Percentiles rank a stretch among this genome's conserved stretches.
Evolutionary conservation across 192 early-diverging fungal species (phyloP).

Genomic region (Entomortierella parvispora): DNA sequence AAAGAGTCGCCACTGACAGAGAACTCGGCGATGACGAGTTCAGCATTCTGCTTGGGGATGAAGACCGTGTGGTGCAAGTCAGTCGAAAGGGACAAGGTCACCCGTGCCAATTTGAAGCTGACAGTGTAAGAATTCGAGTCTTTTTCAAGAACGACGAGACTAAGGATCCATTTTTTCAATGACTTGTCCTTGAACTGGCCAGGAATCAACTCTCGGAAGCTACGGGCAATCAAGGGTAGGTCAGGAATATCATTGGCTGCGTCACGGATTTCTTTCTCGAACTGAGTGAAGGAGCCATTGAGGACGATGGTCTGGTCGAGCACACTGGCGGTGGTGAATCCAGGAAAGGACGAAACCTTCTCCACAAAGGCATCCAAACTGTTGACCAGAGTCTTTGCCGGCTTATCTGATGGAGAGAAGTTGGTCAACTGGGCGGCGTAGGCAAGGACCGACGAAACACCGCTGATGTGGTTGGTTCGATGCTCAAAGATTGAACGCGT

Average conservation of each 20-base stretch:
- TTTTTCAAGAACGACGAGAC: background rate
- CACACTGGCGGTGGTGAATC: background rate
- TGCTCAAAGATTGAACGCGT: background rate
- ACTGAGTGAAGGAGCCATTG: conserved; percentile 1
- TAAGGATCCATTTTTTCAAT: background rate
- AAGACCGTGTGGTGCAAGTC: background rate
- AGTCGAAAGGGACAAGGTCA: background rate
- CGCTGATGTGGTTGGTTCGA: background rate
- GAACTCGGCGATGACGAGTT: background rate
- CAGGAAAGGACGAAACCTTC: background rate
- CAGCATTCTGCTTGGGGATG: conserved; percentile 4
- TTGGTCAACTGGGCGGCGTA: background rate
- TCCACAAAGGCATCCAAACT: background rate
- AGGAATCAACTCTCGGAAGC: conserved; percentile 1
- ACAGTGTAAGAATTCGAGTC: background rate
- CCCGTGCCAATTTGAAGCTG: background rate
- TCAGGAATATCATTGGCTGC: background rate
- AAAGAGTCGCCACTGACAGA: background rate
- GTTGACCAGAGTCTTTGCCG: background rate
- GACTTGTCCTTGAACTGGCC: background rate
- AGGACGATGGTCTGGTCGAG: background rate
- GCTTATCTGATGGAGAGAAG: background rate
- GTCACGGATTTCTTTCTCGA: conserved; percentile 1
- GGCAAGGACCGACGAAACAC: background rate
- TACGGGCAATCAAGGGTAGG: background rate